phyloP scores from a whole-genome alignment of 345 rosid species.

The Bruguiera parviflora region DNA sequence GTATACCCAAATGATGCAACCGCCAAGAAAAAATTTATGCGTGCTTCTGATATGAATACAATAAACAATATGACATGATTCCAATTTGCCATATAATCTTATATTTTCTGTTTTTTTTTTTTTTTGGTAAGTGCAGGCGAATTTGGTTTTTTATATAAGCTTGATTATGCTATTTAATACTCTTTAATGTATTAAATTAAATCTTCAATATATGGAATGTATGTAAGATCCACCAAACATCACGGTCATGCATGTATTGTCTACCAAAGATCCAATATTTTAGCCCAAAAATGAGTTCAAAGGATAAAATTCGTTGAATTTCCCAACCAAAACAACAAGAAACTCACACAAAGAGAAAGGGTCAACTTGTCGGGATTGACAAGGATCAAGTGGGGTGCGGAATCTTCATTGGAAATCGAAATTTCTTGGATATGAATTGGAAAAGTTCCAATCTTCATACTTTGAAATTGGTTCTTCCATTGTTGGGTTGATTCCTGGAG shows the following conservation, averaged over 20 bases:
- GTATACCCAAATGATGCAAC: too few species aligned
- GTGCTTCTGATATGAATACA: too few species aligned
- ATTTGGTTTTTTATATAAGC: neutral
- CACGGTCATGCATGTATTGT: neutral
- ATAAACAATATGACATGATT: too few species aligned
- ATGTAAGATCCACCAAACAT: neutral
- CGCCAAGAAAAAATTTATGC: too few species aligned
- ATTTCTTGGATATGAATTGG: neutral
- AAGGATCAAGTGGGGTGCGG: neutral
- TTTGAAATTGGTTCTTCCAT: neutral
- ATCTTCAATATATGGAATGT: too few species aligned
- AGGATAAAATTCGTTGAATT: conserved; percentile 14
- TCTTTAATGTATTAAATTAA: too few species aligned
- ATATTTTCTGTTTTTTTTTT: too few species aligned
- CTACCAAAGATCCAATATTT: conserved; percentile 9
- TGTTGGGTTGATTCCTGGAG: neutral
- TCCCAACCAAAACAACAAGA: neutral
- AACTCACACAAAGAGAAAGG: neutral
- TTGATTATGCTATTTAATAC: neutral
- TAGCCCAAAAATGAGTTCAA: conserved; percentile 10
- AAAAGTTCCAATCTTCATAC: neutral
- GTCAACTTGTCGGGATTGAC: neutral
- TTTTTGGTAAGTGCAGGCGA: too few species aligned
- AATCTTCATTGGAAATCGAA: neutral
- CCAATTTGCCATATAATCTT: too few species aligned